phyloP scores from a whole-genome alignment of 2,329 filamentous ascomycete genomes.

The Aaosphaeria arxii region DNA sequence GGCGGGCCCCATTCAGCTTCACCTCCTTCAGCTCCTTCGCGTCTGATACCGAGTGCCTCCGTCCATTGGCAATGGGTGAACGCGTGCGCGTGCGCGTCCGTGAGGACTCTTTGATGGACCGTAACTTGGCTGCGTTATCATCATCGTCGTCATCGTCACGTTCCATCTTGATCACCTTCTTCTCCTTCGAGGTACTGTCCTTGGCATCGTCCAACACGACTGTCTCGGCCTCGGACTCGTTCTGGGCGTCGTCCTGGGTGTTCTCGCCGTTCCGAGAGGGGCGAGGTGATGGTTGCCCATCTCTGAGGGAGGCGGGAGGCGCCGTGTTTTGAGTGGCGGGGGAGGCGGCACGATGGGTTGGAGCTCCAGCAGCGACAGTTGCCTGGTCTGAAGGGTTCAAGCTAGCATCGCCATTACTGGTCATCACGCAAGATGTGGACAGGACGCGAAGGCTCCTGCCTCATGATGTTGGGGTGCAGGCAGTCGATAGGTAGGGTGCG shows the following conservation, averaged over 20 bases:
- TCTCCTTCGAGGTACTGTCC: constrained; percentile 38
- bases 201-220: constrained; percentile 43
- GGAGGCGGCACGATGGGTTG: not conserved
- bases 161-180: constrained; percentile 41
- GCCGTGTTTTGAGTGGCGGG: constrained; percentile 11
- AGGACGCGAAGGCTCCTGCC: constrained; percentile 37
- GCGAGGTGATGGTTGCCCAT: constrained; percentile 5
- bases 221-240: constrained; percentile 51
- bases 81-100: constrained; percentile 6
- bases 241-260: constrained; percentile 32
- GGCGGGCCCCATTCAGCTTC: constrained; percentile 27
- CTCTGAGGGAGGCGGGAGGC: constrained; percentile 15
- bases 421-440: constrained; percentile 37
- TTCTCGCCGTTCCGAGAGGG: constrained; percentile 23
- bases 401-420: constrained; percentile 36
- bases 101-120: constrained; percentile 26
- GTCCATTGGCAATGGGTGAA: constrained; percentile 25
- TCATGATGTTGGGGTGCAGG: constrained; percentile 33
- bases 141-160: constrained; percentile 30
- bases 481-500: constrained; percentile 5
- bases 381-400: constrained; percentile 25
- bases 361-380: constrained; percentile 10
- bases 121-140: constrained; percentile 18
- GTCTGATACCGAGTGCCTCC: constrained; percentile 18
- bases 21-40: constrained; percentile 7